Evolutionary conservation across 1,139 yeast genomes (phyloP).

Genomic region (Entelexis sorbosivorans): DNA sequence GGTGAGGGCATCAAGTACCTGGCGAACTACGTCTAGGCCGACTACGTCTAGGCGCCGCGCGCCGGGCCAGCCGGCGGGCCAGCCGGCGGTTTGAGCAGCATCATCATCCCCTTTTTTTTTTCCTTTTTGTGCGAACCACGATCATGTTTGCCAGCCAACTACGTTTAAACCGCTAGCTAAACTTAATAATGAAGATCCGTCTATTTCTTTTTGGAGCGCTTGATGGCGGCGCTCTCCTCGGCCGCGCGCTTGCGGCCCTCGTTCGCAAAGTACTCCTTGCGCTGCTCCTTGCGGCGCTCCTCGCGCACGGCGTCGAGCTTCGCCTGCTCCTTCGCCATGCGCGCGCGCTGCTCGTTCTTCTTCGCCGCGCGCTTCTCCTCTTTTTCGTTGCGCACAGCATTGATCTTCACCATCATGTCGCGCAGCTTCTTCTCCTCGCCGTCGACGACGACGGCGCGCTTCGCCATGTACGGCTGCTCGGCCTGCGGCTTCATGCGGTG

Average conservation of each 20-base stretch:
- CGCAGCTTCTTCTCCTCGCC: slow-evolving; percentile 94
- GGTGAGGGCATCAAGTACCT: slow-evolving; percentile 96
- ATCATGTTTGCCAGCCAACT: not conserved
- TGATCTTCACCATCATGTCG: slow-evolving; percentile 74
- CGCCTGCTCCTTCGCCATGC: slow-evolving; percentile 61
- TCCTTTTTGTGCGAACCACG: too few species aligned
- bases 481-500: slow-evolving; percentile 80
- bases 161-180: not conserved
- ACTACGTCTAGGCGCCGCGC: not conserved
- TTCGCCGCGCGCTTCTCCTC: slow-evolving; percentile 66
- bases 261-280: slow-evolving; percentile 66
- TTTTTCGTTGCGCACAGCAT: slow-evolving; percentile 75
- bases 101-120: too few species aligned
- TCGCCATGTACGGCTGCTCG: slow-evolving; percentile 71
- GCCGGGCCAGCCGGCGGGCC: too few species aligned
- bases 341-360: slow-evolving; percentile 67
- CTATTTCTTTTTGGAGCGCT: slow-evolving; percentile 7
- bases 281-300: slow-evolving; percentile 72
- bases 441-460: slow-evolving; percentile 85
- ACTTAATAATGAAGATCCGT: not conserved
- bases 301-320: slow-evolving; percentile 58
- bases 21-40: slow-evolving; percentile 70
- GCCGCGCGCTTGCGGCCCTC: slow-evolving; percentile 23
- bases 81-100: too few species aligned
- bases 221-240: slow-evolving; percentile 17